phyloP scores from a whole-genome alignment of 139 green algal genomes.

The Axilococcus clingmanii region DNA sequence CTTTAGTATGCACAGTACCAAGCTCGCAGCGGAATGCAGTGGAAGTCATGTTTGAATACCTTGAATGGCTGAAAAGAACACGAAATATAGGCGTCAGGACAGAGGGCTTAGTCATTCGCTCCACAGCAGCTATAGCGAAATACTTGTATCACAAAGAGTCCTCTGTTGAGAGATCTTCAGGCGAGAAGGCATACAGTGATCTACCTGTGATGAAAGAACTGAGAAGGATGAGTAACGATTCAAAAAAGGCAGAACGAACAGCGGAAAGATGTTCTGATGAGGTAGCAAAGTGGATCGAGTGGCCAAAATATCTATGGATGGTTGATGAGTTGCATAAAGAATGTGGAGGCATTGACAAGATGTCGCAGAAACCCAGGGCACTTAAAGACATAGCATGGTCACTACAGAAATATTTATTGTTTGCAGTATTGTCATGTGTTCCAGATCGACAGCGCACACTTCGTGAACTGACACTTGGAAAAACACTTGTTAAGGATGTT shows the following conservation, averaged over 20 bases:
- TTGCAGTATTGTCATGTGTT: constrained; percentile 58
- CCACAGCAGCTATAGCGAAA: constrained; percentile 27
- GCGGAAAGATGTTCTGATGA: constrained; percentile 8
- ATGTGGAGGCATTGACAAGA: background rate
- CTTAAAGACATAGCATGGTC: constrained; percentile 6
- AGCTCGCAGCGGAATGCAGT: constrained; percentile 16
- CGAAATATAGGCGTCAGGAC: constrained; percentile 20
- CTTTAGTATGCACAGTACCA: constrained; percentile 25
- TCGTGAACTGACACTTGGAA: constrained; percentile 53
- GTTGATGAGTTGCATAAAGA: constrained; percentile 3
- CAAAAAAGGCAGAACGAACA: constrained; percentile 7
- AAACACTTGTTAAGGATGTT: constrained; percentile 50
- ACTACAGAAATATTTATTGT: constrained; percentile 60
- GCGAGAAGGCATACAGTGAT: constrained; percentile 41
- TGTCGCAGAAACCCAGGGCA: background rate
- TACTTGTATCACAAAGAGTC: constrained; percentile 43
- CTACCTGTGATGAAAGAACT: constrained; percentile 42
- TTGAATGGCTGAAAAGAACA: constrained; percentile 36
- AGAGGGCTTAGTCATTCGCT: constrained; percentile 23
- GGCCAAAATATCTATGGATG: constrained; percentile 44
- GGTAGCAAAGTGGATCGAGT: constrained; percentile 57
- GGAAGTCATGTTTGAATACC: constrained; percentile 37
- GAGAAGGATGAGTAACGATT: constrained; percentile 24
- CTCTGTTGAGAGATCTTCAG: constrained; percentile 12
- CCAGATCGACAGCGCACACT: constrained; percentile 65